Evolutionary conservation across 2,329 filamentous ascomycete genomes (phyloP), one percentile per base, ranked within the genome.

Genomic region (Hypoxylon sp.): DNA sequence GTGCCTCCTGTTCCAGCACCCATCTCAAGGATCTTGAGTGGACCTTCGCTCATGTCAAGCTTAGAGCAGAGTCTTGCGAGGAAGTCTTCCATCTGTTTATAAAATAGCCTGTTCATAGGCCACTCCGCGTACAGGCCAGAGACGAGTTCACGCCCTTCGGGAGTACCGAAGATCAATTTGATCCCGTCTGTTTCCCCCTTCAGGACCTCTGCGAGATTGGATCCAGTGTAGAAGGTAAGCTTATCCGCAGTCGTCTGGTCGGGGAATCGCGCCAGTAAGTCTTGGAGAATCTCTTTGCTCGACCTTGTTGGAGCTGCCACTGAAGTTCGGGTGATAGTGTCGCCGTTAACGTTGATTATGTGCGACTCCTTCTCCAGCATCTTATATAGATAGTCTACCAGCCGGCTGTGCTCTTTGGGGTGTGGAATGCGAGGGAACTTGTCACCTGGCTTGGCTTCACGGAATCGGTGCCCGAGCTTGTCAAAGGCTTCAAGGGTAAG

Each of bases 141-240:
- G 1, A 82, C 77, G 0, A 83, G 74, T 19, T 79, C 70, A 4
- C 79, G 76, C 6, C 78, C 77, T 50, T 81, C 74, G 1, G 72
- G 67, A 3, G 69, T 77, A 9, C 80, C 80, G 51, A 83, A 83
- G 6, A 84, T 75, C 1, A 83, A 65, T 51, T 78, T 72, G 17
- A 83, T 73, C 0, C 80, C 79, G 59, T 83, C 80, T 10, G 75
- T 74, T 22, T 78, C 70, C 10, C 80, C 81, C 2, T 17, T 65
- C 9, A 81, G 57, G 0, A 78, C 74, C 2, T 76, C 70, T 0
- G 77, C 75, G 3, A 80, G 70, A 5, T 73, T 71, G 1, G 69
- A 66, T 9, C 78, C 78, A 1, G 70, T 72, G 54, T 75, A 72
- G 51, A 67, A 72, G 10, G 72, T 74, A 9, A 79, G 66, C 10